Conservation (phyloP, 352 stramenopile species). For the Phytophthora pinifolia region DNA sequence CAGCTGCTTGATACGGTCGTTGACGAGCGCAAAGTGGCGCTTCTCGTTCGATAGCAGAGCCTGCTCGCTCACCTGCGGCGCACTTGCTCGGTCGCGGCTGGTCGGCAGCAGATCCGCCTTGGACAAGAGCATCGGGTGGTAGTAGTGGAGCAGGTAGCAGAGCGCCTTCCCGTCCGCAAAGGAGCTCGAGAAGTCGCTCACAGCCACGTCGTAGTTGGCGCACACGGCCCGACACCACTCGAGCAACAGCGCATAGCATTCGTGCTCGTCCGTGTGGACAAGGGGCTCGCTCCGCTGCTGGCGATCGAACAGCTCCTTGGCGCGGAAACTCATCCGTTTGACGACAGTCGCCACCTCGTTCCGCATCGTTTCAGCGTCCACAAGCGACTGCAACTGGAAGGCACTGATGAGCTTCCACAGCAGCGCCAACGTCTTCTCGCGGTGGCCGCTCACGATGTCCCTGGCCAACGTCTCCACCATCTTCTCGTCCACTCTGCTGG, state of each 20-base stretch:
- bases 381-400: conserved; percentile 89
- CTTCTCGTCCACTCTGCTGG: conserved; percentile 57
- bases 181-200: conserved; percentile 91
- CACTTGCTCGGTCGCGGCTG: conserved; percentile 32
- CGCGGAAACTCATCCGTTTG: conserved; percentile 68
- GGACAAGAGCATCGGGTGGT: conserved; percentile 91
- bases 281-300: conserved; percentile 40
- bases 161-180: conserved; percentile 93
- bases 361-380: conserved; percentile 72
- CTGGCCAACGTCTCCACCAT: conserved; percentile 76
- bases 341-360: conserved; percentile 79
- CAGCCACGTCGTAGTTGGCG: conserved; percentile 82
- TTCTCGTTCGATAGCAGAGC: conserved; percentile 66
- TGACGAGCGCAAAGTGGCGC: conserved; percentile 88
- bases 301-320: conserved; percentile 58
- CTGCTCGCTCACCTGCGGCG: conserved; percentile 23
- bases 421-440: conserved; percentile 93
- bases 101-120: conserved; percentile 63
- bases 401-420: conserved; percentile 93
- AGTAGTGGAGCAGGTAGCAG: conserved; percentile 95
- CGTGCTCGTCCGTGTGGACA: conserved; percentile 40
- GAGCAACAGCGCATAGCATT: conserved; percentile 80
- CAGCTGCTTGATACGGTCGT: conserved; percentile 88
- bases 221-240: conserved; percentile 93
- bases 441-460: conserved; percentile 96